A percentile compares a stretch with the other conserved stretches of the same genome.
Conservation (phyloP, 129 eudicot species). For the Saussurea involucrata region DNA sequence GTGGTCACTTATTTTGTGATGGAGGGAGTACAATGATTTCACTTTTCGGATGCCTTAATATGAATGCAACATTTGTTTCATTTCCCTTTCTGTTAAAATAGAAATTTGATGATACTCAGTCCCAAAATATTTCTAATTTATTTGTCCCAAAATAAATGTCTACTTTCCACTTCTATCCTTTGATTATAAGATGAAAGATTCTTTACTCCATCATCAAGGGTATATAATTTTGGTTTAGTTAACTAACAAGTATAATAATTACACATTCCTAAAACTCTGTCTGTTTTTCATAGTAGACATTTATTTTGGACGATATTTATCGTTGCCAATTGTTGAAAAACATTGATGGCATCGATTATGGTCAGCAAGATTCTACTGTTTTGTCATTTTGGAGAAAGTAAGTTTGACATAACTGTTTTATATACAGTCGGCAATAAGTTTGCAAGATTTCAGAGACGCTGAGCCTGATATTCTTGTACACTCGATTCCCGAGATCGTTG, state of each 20-base stretch:
- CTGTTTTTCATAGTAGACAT: not conserved
- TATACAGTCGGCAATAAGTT: conserved; percentile 52
- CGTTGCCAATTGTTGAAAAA: not conserved
- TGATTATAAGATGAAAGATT: too few relatives aligned
- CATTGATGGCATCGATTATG: not conserved
- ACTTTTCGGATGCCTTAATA: not conserved
- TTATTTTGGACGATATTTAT: not conserved
- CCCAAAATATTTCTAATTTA: not conserved
- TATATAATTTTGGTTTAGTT: not conserved
- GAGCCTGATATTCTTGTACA: conserved; percentile 77
- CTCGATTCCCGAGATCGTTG: conserved; percentile 46
- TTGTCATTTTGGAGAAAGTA: not conserved
- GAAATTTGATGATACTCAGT: not conserved
- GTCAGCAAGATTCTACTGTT: not conserved
- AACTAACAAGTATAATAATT: not conserved
- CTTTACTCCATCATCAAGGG: not conserved
- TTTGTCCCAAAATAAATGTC: not conserved
- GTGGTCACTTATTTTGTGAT: not conserved
- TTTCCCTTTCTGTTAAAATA: not conserved
- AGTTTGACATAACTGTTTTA: not conserved
- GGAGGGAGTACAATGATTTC: not conserved
- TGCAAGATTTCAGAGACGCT: conserved; percentile 68
- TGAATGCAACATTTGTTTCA: not conserved
- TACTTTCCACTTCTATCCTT: not conserved
- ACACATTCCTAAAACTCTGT: not conserved